Percentiles rank a stretch among this genome's conserved stretches.
Conservation (phyloP, 2,329 filamentous ascomycete genomes). For the Zymoseptoria passerinii region DNA sequence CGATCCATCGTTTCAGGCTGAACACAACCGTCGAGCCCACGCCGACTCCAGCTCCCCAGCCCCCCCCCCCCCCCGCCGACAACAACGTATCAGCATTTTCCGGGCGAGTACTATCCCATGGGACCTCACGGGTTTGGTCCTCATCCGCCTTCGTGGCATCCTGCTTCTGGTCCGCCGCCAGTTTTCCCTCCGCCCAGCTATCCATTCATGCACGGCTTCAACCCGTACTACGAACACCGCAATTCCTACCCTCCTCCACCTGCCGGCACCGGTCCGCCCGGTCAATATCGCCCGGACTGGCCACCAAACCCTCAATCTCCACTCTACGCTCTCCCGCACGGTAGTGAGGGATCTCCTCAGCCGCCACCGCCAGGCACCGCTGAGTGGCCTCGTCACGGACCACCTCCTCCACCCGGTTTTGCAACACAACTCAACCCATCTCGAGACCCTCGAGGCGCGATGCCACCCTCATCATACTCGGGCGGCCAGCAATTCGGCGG, state of each 20-base stretch:
- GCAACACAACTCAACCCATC: neutral
- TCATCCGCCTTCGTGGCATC: neutral
- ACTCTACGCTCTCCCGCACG: conserved; percentile 7
- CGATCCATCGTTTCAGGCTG: conserved; percentile 7
- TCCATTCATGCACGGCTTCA: neutral
- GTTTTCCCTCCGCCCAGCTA: neutral
- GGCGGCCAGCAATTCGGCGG: conserved; percentile 18
- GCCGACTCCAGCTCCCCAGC: no score
- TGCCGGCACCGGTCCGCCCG: neutral
- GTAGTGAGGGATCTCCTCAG: neutral
- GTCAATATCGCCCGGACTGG: neutral
- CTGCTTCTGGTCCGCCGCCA: neutral
- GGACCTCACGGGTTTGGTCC: conserved; percentile 7
- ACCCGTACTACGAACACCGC: neutral
- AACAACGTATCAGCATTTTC: conserved; percentile 4
- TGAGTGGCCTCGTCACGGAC: conserved; percentile 1
- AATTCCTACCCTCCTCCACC: neutral
- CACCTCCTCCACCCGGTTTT: conserved; percentile 1
- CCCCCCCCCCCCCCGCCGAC: conserved; percentile 3
- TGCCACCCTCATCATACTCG: conserved; percentile 1
- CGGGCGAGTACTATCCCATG: conserved; percentile 6
- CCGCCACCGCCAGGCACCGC: conserved; percentile 4
- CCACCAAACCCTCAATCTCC: neutral
- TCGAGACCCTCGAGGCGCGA: neutral
- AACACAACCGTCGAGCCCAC: neutral